These are phyloP conservation scores for Sanghuangporus baumii DNA, from an alignment of 1,284 basidiomycete genomes.

Conservation along the genomic window DNA sequence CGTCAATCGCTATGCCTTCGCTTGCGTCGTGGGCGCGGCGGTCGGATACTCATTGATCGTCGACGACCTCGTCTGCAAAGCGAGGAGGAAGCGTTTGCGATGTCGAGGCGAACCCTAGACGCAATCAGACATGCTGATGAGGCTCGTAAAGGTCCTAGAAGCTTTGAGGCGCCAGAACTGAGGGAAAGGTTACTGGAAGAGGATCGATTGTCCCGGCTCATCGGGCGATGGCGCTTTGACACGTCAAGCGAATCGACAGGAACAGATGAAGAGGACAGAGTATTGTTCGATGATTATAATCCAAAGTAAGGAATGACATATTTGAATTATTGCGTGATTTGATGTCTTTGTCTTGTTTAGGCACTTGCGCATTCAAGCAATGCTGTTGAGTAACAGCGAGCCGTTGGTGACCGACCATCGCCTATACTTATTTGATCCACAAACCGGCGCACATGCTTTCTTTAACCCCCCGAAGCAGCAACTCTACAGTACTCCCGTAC, in stretches of 20 bases:
- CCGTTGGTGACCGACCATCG: conserved; percentile 40
- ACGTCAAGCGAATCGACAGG: conserved; percentile 53
- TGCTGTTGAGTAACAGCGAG: conserved; percentile 43
- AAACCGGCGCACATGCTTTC: conserved; percentile 25
- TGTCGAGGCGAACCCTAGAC: background rate
- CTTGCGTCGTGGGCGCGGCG: conserved; percentile 75
- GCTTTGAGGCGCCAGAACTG: conserved; percentile 21
- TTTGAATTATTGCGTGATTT: background rate
- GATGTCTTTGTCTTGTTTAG: conserved; percentile 27
- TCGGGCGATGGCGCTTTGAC: conserved; percentile 69
- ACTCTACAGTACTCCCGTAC: background rate
- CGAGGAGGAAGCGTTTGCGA: conserved; percentile 9
- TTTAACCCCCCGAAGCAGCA: conserved; percentile 30
- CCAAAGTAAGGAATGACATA: conserved; percentile 40
- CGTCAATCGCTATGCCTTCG: conserved; percentile 54
- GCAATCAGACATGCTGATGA: background rate
- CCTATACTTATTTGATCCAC: conserved; percentile 37
- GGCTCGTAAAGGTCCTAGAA: background rate
- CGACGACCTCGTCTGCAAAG: conserved; percentile 36
- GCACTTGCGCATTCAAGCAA: conserved; percentile 54
- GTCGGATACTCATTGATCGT: conserved; percentile 76
- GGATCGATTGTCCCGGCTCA: conserved; percentile 38
- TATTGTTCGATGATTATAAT: conserved; percentile 66
- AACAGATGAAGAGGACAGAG: conserved; percentile 61
- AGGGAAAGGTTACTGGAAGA: conserved; percentile 33